Evolutionary conservation across 805 yeast species (phyloP).

Genomic region (Kodamaea sagamina): DNA sequence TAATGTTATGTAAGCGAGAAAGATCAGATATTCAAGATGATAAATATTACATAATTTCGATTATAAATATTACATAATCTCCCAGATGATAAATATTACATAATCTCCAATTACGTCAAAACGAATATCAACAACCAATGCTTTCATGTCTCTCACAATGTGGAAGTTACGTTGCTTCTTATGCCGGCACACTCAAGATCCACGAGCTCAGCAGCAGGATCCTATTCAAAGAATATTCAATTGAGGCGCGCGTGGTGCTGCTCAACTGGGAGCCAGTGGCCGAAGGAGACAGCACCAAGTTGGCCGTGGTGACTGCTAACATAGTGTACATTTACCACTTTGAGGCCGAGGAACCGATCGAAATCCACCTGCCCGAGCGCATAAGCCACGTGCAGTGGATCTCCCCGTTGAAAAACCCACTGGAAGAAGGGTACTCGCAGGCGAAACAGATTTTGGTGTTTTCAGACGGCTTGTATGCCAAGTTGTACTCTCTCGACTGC

Average conservation of each 20-base stretch:
- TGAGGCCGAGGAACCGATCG: slow-evolving; percentile 25
- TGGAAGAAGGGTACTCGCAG: slow-evolving; percentile 30
- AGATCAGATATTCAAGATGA: too few relatives aligned
- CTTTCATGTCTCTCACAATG: slow-evolving; percentile 20
- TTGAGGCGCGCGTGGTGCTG: not conserved
- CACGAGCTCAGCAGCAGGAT: not conserved
- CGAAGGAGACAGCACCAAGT: slow-evolving; percentile 18
- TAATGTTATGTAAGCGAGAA: too few relatives aligned
- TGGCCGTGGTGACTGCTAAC: slow-evolving; percentile 26
- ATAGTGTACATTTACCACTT: slow-evolving; percentile 6
- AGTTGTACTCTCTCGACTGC: slow-evolving; percentile 41
- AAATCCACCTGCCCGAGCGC: slow-evolving; percentile 36
- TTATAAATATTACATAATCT: too few relatives aligned
- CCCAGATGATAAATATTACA: too few relatives aligned
- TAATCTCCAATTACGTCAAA: not conserved
- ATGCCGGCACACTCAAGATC: not conserved
- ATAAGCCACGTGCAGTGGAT: slow-evolving; percentile 39
- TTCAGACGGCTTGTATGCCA: slow-evolving; percentile 28
- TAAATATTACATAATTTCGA: too few relatives aligned
- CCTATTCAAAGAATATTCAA: not conserved
- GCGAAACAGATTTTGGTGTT: slow-evolving; percentile 36
- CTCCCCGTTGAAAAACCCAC: slow-evolving; percentile 20
- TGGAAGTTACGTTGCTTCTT: slow-evolving; percentile 23
- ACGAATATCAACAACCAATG: slow-evolving; percentile 3
- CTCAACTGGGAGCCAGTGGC: slow-evolving; percentile 7